phyloP scores from a whole-genome alignment of 140 eudicot species.

The Stevia rebaudiana region DNA sequence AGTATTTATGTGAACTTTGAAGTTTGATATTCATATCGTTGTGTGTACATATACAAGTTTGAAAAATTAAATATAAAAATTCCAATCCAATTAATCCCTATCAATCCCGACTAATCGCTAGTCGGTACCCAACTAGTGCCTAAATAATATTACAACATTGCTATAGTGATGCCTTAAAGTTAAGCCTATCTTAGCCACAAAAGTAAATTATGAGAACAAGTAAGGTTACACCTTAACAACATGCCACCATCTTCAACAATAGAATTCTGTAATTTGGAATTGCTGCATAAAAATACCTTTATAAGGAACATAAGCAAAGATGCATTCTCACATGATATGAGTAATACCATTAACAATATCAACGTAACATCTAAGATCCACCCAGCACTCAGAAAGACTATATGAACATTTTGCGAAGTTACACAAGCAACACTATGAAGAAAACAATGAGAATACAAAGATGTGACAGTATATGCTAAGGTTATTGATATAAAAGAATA shows the following conservation, averaged over 20 bases:
- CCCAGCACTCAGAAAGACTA: neutral
- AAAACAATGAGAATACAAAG: neutral
- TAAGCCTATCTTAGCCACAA: too few relatives aligned
- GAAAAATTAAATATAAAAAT: too few relatives aligned
- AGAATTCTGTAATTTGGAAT: constrained; percentile 41
- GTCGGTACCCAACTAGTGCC: too few relatives aligned
- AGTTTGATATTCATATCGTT: too few relatives aligned
- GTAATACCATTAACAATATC: neutral
- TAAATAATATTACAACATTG: too few relatives aligned
- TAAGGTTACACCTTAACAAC: constrained; percentile 47
- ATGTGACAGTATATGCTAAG: neutral
- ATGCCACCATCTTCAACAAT: constrained; percentile 34
- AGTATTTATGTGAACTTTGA: too few relatives aligned
- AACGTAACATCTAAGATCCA: neutral
- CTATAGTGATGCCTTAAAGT: too few relatives aligned
- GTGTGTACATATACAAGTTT: too few relatives aligned
- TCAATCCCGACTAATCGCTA: too few relatives aligned
- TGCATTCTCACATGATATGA: neutral
- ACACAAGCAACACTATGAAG: neutral
- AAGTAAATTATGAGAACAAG: constrained; percentile 15
- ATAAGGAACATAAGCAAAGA: constrained; percentile 16
- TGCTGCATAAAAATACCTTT: constrained; percentile 33
- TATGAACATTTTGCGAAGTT: neutral
- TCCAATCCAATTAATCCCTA: too few relatives aligned
- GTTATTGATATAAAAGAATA: neutral